phyloP scores from a whole-genome alignment of 352 stramenopile genomes.

The Globisporangium yorkense region DNA sequence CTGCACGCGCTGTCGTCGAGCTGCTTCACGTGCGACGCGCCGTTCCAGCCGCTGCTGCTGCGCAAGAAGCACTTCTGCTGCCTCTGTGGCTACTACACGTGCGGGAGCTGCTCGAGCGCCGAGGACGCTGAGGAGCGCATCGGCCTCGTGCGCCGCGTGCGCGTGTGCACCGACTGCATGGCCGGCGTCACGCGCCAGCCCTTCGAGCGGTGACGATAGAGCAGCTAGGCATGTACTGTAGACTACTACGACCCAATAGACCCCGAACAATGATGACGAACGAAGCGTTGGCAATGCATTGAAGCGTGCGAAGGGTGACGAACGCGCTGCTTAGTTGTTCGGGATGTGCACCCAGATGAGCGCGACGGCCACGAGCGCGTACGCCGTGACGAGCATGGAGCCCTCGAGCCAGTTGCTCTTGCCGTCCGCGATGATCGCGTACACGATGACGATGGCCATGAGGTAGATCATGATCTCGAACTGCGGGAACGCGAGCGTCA shows the following conservation, averaged over 20 bases:
- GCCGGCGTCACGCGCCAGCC: constrained; percentile 12
- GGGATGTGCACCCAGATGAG: constrained; percentile 81
- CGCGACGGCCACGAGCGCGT: constrained; percentile 81
- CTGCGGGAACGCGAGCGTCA: constrained; percentile 95
- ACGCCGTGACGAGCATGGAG: constrained; percentile 89
- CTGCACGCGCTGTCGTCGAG: constrained; percentile 8
- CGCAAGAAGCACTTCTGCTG: constrained; percentile 31
- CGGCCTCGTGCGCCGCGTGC: constrained; percentile 27
- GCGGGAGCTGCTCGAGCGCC: constrained; percentile 26
- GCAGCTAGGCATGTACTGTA: not conserved
- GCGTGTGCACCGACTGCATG: constrained; percentile 38
- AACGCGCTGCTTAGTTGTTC: constrained; percentile 16
- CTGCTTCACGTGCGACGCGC: constrained; percentile 14
- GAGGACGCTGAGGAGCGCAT: constrained; percentile 40
- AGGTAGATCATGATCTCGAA: constrained; percentile 97
- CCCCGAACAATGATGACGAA: too few species aligned
- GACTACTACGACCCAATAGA: too few species aligned
- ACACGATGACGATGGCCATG: constrained; percentile 95
- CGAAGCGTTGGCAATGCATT: not conserved
- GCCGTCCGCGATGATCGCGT: constrained; percentile 87
- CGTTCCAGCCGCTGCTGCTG: constrained; percentile 14
- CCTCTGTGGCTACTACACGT: constrained; percentile 36
- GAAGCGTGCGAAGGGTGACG: not conserved
- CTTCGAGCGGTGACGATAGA: constrained; percentile 4
- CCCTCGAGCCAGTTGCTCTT: constrained; percentile 92